A percentile compares a stretch with the other conserved stretches of the same genome.
These are phyloP conservation scores for Aspergillus funiculosus DNA, from an alignment of 495 filamentous ascomycete genomes.

Conservation along the genomic window DNA sequence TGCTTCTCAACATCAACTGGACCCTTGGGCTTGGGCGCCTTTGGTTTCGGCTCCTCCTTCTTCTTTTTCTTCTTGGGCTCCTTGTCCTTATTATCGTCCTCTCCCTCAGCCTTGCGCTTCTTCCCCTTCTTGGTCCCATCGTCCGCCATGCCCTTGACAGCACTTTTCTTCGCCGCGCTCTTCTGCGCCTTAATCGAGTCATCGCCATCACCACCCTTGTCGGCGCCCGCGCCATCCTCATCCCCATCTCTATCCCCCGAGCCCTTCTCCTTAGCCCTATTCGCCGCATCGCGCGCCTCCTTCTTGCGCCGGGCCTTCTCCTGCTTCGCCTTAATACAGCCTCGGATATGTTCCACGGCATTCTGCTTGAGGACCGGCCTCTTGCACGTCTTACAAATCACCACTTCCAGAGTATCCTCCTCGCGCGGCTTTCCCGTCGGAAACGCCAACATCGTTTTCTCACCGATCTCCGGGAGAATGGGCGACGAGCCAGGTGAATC, in stretches of 20 bases:
- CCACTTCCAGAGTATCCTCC: conserved; percentile 58
- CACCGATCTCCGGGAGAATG: conserved; percentile 68
- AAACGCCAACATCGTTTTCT: conserved; percentile 63
- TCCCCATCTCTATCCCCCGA: conserved; percentile 52
- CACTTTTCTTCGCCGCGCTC: conserved; percentile 62
- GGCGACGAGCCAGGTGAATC: conserved; percentile 44
- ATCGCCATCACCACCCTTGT: conserved; percentile 32
- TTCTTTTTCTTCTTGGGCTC: conserved; percentile 89
- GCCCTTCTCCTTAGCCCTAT: conserved; percentile 54
- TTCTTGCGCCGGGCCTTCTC: conserved; percentile 76
- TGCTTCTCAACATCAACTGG: conserved; percentile 97
- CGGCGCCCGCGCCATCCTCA: conserved; percentile 41
- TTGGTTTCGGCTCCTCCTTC: conserved; percentile 84
- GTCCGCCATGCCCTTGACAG: conserved; percentile 55
- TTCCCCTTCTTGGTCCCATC: conserved; percentile 69
- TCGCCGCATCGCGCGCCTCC: conserved; percentile 64
- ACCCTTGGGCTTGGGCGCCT: conserved; percentile 82
- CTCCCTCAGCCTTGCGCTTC: conserved; percentile 87
- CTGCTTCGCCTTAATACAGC: conserved; percentile 69
- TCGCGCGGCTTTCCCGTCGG: conserved; percentile 63
- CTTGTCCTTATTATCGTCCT: conserved; percentile 56
- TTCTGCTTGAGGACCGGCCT: conserved; percentile 59
- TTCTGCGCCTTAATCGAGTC: conserved; percentile 48
- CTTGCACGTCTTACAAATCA: conserved; percentile 80
- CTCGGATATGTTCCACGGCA: conserved; percentile 58